Evolutionary conservation across 2,329 filamentous ascomycete species (phyloP), one percentile per base, ranked within the genome.

Genomic region (Lojkania enalia): DNA sequence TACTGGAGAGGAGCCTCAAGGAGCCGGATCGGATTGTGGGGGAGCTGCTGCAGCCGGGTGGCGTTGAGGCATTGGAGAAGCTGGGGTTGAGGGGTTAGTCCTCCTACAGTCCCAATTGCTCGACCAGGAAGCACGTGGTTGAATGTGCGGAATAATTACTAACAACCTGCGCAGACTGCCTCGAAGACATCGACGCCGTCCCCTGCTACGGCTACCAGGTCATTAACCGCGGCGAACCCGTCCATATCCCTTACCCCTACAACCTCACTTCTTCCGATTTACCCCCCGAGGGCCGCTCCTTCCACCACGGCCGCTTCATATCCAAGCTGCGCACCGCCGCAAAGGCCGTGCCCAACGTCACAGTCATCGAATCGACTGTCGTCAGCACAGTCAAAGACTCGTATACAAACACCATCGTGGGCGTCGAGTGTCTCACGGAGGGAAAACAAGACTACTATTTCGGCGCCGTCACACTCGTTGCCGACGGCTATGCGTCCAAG

Each of bases 1-100:
- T 99, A 39, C 82, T 99, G 39, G 94, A 99, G 75, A 82, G 83
- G 61, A 95, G 84, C 73, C 77, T 97, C 72, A 90, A 90, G 71
- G 87, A 97, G 75, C 94, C 94, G 15, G 87, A 97, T 74, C 85
- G 94, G 53, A 99, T 99, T 57, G 90, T 99, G 36, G 94, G 94
- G 59, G 94, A 99, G 74, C 75, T 99, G 54, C 76, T 99, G 59
- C 94, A 99, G 72, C 94, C 94, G 0, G 94, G 94, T 39, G 94
- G 94, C 38, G 85, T 96, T 23, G 77, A 82, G 40, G 88, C 94
- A 5, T 77, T 99, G 60, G 80, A 85, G 63, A 23, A 88, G 65
- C 76, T 99, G 38, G 94, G 94, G 2, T 73, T 99, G 52, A 78
- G 77, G 42, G 58, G 65, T 68, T 43, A 14, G 54, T 52, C 13